A percentile compares a stretch with the other conserved stretches of the same genome.
phyloP scores from a whole-genome alignment of 352 stramenopile genomes.

The Phytophthora vignae region DNA sequence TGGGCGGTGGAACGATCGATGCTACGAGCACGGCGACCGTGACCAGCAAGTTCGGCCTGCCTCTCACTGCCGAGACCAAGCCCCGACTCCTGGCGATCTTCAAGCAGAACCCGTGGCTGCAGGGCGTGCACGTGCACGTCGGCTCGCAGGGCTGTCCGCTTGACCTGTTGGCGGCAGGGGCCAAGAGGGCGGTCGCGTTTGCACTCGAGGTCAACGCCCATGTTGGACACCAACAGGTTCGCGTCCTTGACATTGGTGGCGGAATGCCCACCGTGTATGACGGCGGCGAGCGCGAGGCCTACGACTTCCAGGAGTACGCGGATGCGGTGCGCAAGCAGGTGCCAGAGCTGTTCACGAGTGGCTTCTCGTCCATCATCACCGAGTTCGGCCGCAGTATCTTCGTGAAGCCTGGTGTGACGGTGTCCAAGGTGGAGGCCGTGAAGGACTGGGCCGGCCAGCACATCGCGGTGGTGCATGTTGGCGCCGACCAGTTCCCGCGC shows the following conservation, averaged over 20 bases:
- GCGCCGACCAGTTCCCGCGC: slow-evolving; percentile 91
- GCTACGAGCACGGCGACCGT: slow-evolving; percentile 87
- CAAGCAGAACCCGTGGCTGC: slow-evolving; percentile 81
- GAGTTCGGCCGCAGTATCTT: slow-evolving; percentile 92
- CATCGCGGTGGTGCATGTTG: slow-evolving; percentile 90
- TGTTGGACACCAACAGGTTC: slow-evolving; percentile 70
- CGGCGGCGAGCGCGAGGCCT: slow-evolving; percentile 65
- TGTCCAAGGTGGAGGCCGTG: slow-evolving; percentile 90
- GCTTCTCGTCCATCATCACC: slow-evolving; percentile 87
- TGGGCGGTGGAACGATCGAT: slow-evolving; percentile 89
- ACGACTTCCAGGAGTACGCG: slow-evolving; percentile 88
- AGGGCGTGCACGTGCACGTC: slow-evolving; percentile 91
- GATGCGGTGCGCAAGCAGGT: slow-evolving; percentile 65
- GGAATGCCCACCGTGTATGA: slow-evolving; percentile 91
- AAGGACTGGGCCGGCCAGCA: slow-evolving; percentile 85
- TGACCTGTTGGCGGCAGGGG: slow-evolving; percentile 83
- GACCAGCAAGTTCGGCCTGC: slow-evolving; percentile 93
- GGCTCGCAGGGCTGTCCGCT: slow-evolving; percentile 89
- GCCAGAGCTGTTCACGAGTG: slow-evolving; percentile 86
- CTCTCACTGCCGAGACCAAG: slow-evolving; percentile 65
- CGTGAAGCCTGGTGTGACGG: slow-evolving; percentile 87
- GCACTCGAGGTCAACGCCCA: slow-evolving; percentile 77
- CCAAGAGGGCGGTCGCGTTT: slow-evolving; percentile 78
- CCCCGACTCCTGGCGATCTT: slow-evolving; percentile 65
- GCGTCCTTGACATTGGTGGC: slow-evolving; percentile 92